phyloP scores from a whole-genome alignment of 78 protist genomes.

The Dictyostelium discoideum region DNA sequence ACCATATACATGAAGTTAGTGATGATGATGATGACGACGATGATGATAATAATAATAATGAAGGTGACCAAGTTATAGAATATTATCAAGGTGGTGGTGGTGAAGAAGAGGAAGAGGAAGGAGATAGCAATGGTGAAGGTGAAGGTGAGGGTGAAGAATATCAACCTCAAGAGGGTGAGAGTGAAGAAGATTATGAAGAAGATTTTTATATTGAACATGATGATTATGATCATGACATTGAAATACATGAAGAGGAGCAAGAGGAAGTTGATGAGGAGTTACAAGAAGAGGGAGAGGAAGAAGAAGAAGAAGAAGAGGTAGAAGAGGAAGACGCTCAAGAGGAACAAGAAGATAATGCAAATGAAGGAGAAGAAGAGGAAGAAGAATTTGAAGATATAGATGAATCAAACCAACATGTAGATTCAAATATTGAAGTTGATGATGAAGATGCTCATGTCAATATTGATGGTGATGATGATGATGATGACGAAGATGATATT shows the following conservation, averaged over 20 bases:
- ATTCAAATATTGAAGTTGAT: not conserved
- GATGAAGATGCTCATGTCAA: constrained; percentile 6
- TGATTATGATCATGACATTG: not conserved
- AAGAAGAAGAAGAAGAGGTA: not conserved
- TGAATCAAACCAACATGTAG: not conserved
- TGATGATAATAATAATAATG: not conserved
- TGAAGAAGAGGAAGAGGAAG: not conserved
- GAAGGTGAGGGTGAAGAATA: not conserved
- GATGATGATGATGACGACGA: not conserved
- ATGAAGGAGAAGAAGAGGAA: not conserved
- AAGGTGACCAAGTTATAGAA: not conserved
- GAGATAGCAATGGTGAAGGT: not conserved
- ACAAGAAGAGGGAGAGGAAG: constrained; percentile 13
- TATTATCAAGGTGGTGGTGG: not conserved
- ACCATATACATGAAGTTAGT: not conserved
- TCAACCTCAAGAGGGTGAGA: not conserved
- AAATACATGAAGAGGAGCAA: not conserved
- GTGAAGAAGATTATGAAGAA: constrained; percentile 2
- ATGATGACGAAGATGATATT: not conserved
- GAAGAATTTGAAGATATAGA: not conserved
- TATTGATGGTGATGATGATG: not conserved
- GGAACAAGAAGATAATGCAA: not conserved
- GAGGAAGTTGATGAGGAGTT: not conserved
- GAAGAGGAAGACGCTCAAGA: not conserved
- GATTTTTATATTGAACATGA: not conserved